Conservation (phyloP, 129 eudicot genomes). For the Lonicera japonica region DNA sequence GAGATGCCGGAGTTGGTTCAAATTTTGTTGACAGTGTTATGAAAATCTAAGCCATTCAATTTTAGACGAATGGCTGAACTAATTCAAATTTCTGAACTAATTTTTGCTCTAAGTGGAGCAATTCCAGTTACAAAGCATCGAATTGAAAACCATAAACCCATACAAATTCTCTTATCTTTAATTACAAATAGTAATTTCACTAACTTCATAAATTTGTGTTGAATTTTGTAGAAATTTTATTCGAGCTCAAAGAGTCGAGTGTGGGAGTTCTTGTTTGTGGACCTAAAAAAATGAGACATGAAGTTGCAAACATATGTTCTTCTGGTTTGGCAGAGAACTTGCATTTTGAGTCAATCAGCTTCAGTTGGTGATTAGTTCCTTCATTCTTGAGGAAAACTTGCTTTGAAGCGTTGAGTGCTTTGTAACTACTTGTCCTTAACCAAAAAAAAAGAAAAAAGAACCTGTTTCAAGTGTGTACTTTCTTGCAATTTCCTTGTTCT, state of each 20-base stretch:
- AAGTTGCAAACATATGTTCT: constrained; percentile 77
- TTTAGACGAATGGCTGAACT: too few species aligned
- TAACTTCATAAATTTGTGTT: not conserved
- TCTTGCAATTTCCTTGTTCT: not conserved
- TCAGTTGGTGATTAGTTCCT: constrained; percentile 60
- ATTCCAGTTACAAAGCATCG: too few species aligned
- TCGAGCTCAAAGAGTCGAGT: constrained; percentile 63
- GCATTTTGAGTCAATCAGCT: constrained; percentile 90
- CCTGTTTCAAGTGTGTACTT: not conserved
- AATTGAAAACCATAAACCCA: too few species aligned
- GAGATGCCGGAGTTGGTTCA: too few species aligned
- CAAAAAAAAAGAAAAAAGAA: too few species aligned
- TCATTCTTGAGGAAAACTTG: not conserved
- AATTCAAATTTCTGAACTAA: too few species aligned
- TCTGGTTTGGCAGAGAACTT: constrained; percentile 72
- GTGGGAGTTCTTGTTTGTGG: constrained; percentile 89
- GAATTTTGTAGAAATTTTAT: constrained; percentile 43
- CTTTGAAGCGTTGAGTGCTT: not conserved
- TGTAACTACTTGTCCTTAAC: too few species aligned
- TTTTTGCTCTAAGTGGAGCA: too few species aligned
- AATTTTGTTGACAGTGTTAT: too few species aligned
- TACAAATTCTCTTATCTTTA: too few species aligned
- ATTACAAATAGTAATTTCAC: too few species aligned
- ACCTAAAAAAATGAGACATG: constrained; percentile 77
- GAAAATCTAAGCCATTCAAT: too few species aligned